phyloP scores from a whole-genome alignment of 1,284 basidiomycete genomes.

The Moesziomyces sp. region DNA sequence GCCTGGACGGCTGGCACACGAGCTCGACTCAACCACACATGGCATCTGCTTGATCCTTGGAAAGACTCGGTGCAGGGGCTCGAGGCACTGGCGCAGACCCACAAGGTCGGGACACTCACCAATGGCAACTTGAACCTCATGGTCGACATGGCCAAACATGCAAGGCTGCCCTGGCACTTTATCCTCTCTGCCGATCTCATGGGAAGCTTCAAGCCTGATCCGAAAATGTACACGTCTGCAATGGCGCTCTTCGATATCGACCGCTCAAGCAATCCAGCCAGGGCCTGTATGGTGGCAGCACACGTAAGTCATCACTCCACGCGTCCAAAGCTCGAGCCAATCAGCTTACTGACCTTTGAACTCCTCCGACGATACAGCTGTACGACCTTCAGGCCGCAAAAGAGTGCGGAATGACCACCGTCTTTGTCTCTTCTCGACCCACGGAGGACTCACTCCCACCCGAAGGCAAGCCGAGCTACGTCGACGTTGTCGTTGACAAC shows the following conservation, averaged over 20 bases:
- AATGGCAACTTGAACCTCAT: constrained; percentile 39
- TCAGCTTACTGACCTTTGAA: neutral
- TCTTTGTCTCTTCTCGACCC: constrained; percentile 31
- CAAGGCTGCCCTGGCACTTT: constrained; percentile 30
- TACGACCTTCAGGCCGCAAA: constrained; percentile 40
- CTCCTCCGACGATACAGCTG: constrained; percentile 1
- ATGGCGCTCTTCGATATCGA: constrained; percentile 27
- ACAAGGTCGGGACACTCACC: constrained; percentile 31
- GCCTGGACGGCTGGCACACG: constrained; percentile 18
- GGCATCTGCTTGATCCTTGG: constrained; percentile 39
- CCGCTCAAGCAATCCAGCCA: neutral
- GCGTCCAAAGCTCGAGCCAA: no score
- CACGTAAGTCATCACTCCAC: constrained; percentile 10
- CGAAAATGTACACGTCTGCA: constrained; percentile 18
- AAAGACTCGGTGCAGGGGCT: constrained; percentile 21
- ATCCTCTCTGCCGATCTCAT: constrained; percentile 28
- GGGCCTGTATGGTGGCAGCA: constrained; percentile 33
- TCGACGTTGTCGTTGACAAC: constrained; percentile 29
- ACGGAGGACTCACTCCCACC: constrained; percentile 27
- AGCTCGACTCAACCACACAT: constrained; percentile 26
- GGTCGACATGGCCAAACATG: constrained; percentile 38
- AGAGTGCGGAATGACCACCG: constrained; percentile 33
- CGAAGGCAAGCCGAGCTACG: constrained; percentile 28
- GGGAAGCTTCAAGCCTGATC: constrained; percentile 36
- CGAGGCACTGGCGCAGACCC: neutral